Evolutionary conservation across 129 eudicot species (phyloP), one percentile per base, ranked within the genome.

Genomic region (Dittrichia graveolens): DNA sequence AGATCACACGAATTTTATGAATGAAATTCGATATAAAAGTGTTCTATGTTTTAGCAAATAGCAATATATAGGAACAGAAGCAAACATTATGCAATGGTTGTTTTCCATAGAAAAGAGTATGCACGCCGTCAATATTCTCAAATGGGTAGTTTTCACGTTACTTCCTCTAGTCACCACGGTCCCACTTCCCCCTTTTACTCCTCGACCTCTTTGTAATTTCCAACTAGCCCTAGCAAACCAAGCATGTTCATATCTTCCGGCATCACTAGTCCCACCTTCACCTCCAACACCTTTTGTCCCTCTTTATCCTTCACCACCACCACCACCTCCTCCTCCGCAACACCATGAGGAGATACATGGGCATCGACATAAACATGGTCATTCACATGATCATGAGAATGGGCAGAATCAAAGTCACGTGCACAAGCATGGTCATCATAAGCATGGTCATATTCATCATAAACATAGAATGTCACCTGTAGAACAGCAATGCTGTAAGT

Each of bases 401-500:
- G 34, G 54, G 13, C 55, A 57, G 49, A 72, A 14, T 72, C 57
- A 72, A 12, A 64, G 8, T 53, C 56, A 52, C 5, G 60, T 9
- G 18, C 57, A 34, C 63, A 53, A 11, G 54, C 69, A 64, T 42
- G 53, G 31, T 35, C 76, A 62, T 62, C 71, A 55, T 18, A 7
- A 56, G 4, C 74, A 31, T 67, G 35, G 5, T 14, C 73, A 56
- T 55, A 5, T 31, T 15, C 69, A 52, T 46, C 75, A 82, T 69
- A 48, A 47, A 42, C 86, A 71, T 54, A 46, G 8, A 6, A 79
- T 75, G 73, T 37, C 85, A 5, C 83, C 84, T n/a, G 83, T 69
- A 10, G 90, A 80, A 77, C 85, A 63, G 47, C 87, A 93, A 37
- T 93, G 98, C 34, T 93, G 96, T 57, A 81, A 83, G 65, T 93